phyloP scores from a whole-genome alignment of 352 stramenopile species.

The Globisporangium echinulatum region DNA sequence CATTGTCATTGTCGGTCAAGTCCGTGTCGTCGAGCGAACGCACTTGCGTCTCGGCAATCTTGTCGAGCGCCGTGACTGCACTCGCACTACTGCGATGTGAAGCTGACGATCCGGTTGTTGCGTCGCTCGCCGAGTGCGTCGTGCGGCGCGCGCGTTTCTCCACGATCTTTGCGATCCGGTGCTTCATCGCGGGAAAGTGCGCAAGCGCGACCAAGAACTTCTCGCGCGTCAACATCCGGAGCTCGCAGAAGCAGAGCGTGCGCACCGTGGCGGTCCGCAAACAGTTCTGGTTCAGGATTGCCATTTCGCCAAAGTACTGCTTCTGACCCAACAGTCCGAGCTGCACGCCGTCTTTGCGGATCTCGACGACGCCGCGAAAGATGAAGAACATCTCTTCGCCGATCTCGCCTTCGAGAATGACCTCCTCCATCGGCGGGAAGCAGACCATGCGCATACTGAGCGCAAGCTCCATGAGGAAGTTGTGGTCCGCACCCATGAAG shows the following conservation, averaged over 20 bases:
- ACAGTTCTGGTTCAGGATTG: slow-evolving; percentile 58
- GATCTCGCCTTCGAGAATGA: slow-evolving; percentile 65
- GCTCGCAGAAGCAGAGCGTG: slow-evolving; percentile 68
- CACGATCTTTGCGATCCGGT: slow-evolving; percentile 72
- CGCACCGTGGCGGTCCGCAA: slow-evolving; percentile 51
- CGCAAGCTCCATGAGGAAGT: slow-evolving; percentile 74
- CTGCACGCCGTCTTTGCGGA: slow-evolving; percentile 34
- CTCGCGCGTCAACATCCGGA: slow-evolving; percentile 56
- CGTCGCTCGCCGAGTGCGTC: slow-evolving; percentile 10
- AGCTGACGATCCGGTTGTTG: background rate
- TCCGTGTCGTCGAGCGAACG: slow-evolving; percentile 47
- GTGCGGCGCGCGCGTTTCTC: slow-evolving; percentile 49
- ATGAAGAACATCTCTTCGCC: slow-evolving; percentile 74
- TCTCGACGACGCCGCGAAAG: slow-evolving; percentile 65
- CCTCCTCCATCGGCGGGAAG: slow-evolving; percentile 53
- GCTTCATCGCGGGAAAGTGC: slow-evolving; percentile 50
- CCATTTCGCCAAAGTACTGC: slow-evolving; percentile 78
- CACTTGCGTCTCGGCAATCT: slow-evolving; percentile 36
- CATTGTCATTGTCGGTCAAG: slow-evolving; percentile 30
- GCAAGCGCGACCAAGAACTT: slow-evolving; percentile 49
- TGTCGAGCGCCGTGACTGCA: slow-evolving; percentile 39
- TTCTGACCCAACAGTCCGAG: slow-evolving; percentile 60
- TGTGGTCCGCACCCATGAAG: slow-evolving; percentile 63
- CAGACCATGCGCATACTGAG: slow-evolving; percentile 76
- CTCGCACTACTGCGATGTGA: slow-evolving; percentile 6